Conservation (phyloP, 2,329 filamentous ascomycete species). For the Talaromyces sp. region DNA sequence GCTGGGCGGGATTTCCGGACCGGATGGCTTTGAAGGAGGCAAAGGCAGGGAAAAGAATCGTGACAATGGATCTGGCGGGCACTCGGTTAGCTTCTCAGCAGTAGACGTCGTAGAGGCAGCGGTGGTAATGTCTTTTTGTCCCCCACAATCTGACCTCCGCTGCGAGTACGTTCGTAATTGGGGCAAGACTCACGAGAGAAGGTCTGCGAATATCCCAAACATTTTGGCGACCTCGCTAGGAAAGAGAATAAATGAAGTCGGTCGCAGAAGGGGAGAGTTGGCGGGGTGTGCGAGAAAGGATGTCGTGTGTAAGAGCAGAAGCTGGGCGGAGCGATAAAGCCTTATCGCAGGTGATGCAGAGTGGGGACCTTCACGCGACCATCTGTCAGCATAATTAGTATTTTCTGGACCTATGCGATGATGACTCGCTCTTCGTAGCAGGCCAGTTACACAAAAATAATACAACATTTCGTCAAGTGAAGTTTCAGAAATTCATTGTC, state of each 20-base stretch:
- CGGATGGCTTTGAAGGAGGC: slow-evolving; percentile 97
- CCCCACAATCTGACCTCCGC: neutral
- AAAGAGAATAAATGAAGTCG: neutral
- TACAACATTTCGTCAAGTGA: no score
- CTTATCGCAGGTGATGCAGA: neutral
- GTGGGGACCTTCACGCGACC: neutral
- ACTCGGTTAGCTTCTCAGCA: neutral
- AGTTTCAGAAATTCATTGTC: neutral
- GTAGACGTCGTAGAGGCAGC: neutral
- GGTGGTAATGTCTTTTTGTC: neutral
- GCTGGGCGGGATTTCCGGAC: slow-evolving; percentile 78
- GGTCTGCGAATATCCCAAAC: slow-evolving; percentile 67
- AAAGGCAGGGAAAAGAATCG: slow-evolving; percentile 91
- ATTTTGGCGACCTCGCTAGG: slow-evolving; percentile 34
- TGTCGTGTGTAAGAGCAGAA: neutral
- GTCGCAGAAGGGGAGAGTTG: neutral
- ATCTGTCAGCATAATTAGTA: no score
- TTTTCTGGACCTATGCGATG: no score
- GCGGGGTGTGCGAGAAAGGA: neutral
- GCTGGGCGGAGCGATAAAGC: neutral
- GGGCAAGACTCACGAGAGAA: slow-evolving; percentile 59
- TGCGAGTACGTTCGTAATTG: neutral
- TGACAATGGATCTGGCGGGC: slow-evolving; percentile 67
- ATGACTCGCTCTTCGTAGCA: neutral
- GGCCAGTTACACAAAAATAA: no score